Conservation (phyloP, 768 basidiomycete genomes). For the Lentinula edodes region DNA sequence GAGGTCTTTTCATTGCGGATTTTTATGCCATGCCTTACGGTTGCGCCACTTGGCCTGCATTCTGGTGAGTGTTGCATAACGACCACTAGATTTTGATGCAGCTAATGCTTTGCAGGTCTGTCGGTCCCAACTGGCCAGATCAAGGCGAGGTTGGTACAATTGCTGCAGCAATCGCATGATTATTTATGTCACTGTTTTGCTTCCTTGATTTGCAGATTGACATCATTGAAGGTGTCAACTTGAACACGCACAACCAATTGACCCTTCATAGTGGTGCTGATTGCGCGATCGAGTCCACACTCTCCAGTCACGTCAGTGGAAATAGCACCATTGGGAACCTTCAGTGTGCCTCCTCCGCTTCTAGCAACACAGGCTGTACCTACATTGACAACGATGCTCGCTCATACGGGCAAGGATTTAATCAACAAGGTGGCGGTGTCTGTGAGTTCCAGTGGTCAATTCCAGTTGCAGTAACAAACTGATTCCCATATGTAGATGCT, state of each 20-base stretch:
- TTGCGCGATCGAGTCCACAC: not conserved
- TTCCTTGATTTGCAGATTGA: not conserved
- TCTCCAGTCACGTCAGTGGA: not conserved
- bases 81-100: not conserved
- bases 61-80: not conserved
- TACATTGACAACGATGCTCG: slow-evolving; percentile 34
- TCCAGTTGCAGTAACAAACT: not conserved
- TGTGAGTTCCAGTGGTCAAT: slow-evolving; percentile 14
- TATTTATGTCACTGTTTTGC: slow-evolving; percentile 22
- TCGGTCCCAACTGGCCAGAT: slow-evolving; percentile 9
- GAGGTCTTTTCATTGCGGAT: slow-evolving; percentile 50
- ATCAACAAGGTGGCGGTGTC: slow-evolving; percentile 41
- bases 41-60: slow-evolving; percentile 50
- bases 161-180: not conserved
- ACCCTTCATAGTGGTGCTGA: not conserved
- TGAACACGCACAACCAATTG: slow-evolving; percentile 33
- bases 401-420: slow-evolving; percentile 44
- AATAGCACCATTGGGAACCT: slow-evolving; percentile 4
- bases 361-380: slow-evolving; percentile 44
- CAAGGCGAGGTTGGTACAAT: not conserved
- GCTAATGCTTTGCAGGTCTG: not conserved
- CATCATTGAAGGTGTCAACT: slow-evolving; percentile 49
- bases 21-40: slow-evolving; percentile 45
- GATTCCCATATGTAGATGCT: slow-evolving; percentile 15
- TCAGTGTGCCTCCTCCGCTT: not conserved